These are phyloP conservation scores for Collybiopsis confluens DNA, from an alignment of 768 basidiomycete species.

Conservation along the genomic window DNA sequence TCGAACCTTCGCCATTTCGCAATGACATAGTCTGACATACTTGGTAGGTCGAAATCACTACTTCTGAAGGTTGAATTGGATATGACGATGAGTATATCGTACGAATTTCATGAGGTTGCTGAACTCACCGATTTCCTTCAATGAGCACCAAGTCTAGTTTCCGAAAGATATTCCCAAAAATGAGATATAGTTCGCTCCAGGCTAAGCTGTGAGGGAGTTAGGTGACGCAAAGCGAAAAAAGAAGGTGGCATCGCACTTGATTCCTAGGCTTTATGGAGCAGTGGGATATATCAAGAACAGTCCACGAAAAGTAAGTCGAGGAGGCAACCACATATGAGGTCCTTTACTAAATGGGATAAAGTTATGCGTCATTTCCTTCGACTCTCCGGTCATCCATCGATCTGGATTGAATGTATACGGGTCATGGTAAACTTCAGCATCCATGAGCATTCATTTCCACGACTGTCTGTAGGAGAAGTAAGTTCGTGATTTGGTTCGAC, in stretches of 20 bases:
- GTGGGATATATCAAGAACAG: not conserved
- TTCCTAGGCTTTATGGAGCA: constrained; percentile 3
- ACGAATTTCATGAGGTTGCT: too few relatives aligned
- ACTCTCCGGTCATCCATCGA: constrained; percentile 33
- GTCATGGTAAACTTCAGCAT: constrained; percentile 31
- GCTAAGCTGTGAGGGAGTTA: not conserved
- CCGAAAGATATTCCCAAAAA: not conserved
- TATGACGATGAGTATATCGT: too few relatives aligned
- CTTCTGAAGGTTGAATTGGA: too few relatives aligned
- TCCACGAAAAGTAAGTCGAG: not conserved
- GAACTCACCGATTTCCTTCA: too few relatives aligned
- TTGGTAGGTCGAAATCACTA: too few relatives aligned
- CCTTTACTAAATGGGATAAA: constrained; percentile 31
- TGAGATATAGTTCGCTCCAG: constrained; percentile 3
- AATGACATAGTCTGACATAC: too few relatives aligned
- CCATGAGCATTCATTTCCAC: constrained; percentile 35
- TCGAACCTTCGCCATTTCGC: too few relatives aligned
- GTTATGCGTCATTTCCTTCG: constrained; percentile 28
- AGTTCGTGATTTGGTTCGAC: too few relatives aligned
- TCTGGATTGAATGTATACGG: constrained; percentile 36
- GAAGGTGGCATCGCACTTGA: not conserved
- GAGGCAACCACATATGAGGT: not conserved
- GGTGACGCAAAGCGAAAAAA: not conserved
- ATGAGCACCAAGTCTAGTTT: not conserved
- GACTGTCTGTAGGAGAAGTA: constrained; percentile 26